Percentiles rank a stretch among this genome's conserved stretches.
These are phyloP conservation scores for Solanum hybrid DNA, from an alignment of 305 asterid genomes.

Conservation along the genomic window DNA sequence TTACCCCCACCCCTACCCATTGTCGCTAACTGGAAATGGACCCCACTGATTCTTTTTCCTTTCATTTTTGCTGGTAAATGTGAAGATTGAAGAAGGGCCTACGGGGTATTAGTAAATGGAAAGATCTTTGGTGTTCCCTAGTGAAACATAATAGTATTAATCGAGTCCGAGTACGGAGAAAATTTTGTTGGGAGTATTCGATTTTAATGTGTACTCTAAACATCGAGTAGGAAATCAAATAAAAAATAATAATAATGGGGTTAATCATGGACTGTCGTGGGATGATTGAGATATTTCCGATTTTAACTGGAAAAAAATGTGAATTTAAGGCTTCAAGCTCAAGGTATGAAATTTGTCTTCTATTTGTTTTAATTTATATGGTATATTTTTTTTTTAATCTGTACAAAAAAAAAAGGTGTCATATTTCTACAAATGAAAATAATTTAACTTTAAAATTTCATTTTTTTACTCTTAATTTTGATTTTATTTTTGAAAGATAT, in stretches of 20 bases:
- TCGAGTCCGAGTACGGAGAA: too few relatives aligned
- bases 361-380: not conserved
- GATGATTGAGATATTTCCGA: not conserved
- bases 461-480: not conserved
- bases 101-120: not conserved
- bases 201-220: not conserved
- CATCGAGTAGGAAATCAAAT: too few relatives aligned
- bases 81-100: not conserved
- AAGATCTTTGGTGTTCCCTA: not conserved
- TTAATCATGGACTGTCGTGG: not conserved
- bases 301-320: too few relatives aligned
- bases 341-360: not conserved
- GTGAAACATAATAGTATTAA: not conserved
- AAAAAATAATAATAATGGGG: too few relatives aligned
- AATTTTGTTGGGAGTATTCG: too few relatives aligned
- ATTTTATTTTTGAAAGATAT: not conserved
- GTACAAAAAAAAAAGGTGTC: not conserved
- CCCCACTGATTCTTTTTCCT: not conserved
- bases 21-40: slow-evolving; percentile 1
- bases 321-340: too few relatives aligned
- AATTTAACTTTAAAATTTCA: too few relatives aligned
- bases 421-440: not conserved
- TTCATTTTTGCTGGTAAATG: not conserved
- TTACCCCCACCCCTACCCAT: not conserved
- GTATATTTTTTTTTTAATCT: too few relatives aligned